These are phyloP conservation scores for Sedum album DNA, from an alignment of 164 flowering plant genomes.

Conservation along the genomic window DNA sequence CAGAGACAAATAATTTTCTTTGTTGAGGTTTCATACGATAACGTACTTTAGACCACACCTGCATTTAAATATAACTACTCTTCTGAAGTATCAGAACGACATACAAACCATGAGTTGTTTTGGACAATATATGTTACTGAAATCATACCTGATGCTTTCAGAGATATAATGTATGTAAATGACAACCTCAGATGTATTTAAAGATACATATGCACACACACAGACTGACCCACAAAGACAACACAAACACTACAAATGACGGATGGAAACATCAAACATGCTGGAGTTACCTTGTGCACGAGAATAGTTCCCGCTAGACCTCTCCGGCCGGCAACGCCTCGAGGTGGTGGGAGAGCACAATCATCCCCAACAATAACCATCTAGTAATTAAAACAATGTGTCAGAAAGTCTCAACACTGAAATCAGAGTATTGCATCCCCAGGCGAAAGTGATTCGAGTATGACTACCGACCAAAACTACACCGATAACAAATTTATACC, in stretches of 20 bases:
- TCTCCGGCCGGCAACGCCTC: conserved; percentile 90
- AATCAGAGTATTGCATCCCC: not conserved
- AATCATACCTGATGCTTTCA: not conserved
- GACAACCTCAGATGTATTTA: not conserved
- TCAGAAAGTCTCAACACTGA: not conserved
- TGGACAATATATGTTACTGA: not conserved
- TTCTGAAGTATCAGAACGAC: not conserved
- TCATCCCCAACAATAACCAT: conserved; percentile 95
- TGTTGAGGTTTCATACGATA: not conserved
- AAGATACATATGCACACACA: not conserved
- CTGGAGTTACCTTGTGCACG: conserved; percentile 65
- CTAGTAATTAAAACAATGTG: conserved; percentile 24
- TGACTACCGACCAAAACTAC: not conserved
- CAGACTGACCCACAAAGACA: not conserved
- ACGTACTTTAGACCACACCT: not conserved
- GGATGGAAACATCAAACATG: not conserved
- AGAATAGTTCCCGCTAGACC: conserved; percentile 96
- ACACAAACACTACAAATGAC: not conserved
- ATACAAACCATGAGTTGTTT: not conserved
- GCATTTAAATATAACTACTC: not conserved
- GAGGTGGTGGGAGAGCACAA: conserved; percentile 96
- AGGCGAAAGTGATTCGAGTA: not conserved
- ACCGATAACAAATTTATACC: conserved; percentile 28
- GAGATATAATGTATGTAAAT: not conserved
- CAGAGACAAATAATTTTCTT: not conserved